Base-by-base conservation (phyloP, 441 rosid species). In the Euphorbia celastroides region DNA sequence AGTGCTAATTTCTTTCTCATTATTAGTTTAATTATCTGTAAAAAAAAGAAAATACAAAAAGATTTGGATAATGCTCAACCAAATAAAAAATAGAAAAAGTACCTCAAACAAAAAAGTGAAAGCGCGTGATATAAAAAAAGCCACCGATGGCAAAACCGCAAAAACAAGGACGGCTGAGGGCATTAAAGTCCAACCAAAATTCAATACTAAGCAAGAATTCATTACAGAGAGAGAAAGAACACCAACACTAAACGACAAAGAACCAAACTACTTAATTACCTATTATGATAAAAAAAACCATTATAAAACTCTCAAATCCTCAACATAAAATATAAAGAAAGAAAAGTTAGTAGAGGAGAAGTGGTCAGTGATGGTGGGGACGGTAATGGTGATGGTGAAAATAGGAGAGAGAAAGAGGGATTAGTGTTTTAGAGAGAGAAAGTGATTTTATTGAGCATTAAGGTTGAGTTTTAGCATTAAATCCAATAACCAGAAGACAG, bases 211-310 rank as follows among this genome's bases (percentile, higher is more conserved):
- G 19, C 2, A 41, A 23, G 44, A 23, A 41, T 10, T 63, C 25
- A 63, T 51, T 25, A 28, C 56, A 26, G 30, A 42, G n/a, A n/a
- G n/a, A 23, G 32, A 44, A 59, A 62, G 57, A 52, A 52, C 13
- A 10, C 57, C 52, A 19, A 17, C 69, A 52, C 9, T 64, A 71
- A 50, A 73, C 69, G 78, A 73, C 78, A 81, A 73, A 72, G 57
- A 52, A 65, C 31, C 19, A 64, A 59, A 66, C 65, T 58, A 42
- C 14, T 59, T 51, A 52, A 65, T 60, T 62, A 22, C 12, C 44
- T 23, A 65, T 64, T 38, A 48, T 12, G 50, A 64, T 52, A 19
- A 54, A 23, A 67, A 8, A 34, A 56, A 46, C 6, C 58, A 57
- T 46, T 55, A 50, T 19, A 70, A 34, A 19, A 46, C 17, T 61